These are phyloP conservation scores for Chlorophyllum brunneum DNA, from an alignment of 768 basidiomycete genomes.

Conservation along the genomic window DNA sequence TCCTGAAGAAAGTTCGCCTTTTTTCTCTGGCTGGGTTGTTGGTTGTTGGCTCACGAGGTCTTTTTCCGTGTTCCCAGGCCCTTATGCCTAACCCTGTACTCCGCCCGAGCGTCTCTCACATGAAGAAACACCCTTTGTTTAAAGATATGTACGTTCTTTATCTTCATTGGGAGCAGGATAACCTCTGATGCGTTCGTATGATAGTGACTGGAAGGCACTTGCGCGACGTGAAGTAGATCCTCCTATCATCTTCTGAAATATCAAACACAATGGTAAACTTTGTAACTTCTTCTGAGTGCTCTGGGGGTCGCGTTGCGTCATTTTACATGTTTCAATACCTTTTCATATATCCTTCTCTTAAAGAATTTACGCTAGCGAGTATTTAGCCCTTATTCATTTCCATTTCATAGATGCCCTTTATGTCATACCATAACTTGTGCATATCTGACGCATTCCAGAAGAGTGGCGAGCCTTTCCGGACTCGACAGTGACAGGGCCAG, in stretches of 20 bases:
- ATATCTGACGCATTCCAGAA: too few relatives aligned
- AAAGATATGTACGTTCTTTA: slow-evolving; percentile 6
- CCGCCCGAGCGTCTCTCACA: slow-evolving; percentile 11
- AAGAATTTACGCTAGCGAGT: too few relatives aligned
- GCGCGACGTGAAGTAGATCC: background rate
- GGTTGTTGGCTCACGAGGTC: too few relatives aligned
- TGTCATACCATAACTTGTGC: too few relatives aligned
- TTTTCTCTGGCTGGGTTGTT: background rate
- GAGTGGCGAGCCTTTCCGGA: too few relatives aligned
- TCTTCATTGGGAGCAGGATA: background rate
- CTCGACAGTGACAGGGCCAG: too few relatives aligned
- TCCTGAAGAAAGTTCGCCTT: slow-evolving; percentile 5
- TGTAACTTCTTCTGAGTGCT: background rate
- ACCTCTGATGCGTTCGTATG: background rate
- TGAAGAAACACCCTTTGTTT: slow-evolving; percentile 9
- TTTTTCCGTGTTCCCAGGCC: background rate
- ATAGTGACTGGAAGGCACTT: slow-evolving; percentile 3
- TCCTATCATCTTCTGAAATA: background rate
- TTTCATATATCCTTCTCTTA: too few relatives aligned
- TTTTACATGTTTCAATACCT: too few relatives aligned
- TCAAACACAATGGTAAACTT: background rate
- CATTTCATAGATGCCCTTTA: too few relatives aligned
- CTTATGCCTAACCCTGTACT: slow-evolving; percentile 10
- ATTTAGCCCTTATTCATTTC: too few relatives aligned
- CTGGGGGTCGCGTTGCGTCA: too few relatives aligned